These are phyloP conservation scores for Leptographium flavum DNA, from an alignment of 2,329 filamentous ascomycete genomes.

Conservation along the genomic window DNA sequence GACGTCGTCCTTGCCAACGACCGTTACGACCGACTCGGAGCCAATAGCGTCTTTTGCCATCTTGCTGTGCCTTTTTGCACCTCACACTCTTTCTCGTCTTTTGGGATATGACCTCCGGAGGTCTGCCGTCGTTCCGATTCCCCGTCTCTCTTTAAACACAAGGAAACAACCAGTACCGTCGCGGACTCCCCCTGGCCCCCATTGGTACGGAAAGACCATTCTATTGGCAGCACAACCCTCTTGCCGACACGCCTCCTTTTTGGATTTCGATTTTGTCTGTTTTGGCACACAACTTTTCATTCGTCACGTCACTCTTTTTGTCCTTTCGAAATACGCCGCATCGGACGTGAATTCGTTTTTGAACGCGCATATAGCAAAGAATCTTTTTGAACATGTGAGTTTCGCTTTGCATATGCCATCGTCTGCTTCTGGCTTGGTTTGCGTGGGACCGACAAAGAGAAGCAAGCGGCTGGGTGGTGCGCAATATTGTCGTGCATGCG, in stretches of 20 bases:
- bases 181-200: slow-evolving; percentile 4
- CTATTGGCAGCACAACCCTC: neutral
- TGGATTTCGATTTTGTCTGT: slow-evolving; percentile 3
- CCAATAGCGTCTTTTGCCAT: slow-evolving; percentile 10
- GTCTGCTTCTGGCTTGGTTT: neutral
- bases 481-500: no score
- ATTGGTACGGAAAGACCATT: neutral
- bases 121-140: slow-evolving; percentile 11
- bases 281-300: neutral
- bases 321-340: neutral
- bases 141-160: slow-evolving; percentile 7
- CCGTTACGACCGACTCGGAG: slow-evolving; percentile 15
- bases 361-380: neutral
- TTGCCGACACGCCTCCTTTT: neutral
- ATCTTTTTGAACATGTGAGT: neutral
- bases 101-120: slow-evolving; percentile 14
- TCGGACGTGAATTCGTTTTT: neutral
- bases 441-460: neutral
- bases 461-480: neutral
- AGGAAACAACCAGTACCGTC: neutral
- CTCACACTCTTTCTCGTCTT: slow-evolving; percentile 3
- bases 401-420: neutral
- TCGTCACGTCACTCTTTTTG: slow-evolving; percentile 6
- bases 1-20: slow-evolving; percentile 13
- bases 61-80: slow-evolving; percentile 1